phyloP scores from a whole-genome alignment of 331 rosid genomes.

The Stylosanthes scabra region DNA sequence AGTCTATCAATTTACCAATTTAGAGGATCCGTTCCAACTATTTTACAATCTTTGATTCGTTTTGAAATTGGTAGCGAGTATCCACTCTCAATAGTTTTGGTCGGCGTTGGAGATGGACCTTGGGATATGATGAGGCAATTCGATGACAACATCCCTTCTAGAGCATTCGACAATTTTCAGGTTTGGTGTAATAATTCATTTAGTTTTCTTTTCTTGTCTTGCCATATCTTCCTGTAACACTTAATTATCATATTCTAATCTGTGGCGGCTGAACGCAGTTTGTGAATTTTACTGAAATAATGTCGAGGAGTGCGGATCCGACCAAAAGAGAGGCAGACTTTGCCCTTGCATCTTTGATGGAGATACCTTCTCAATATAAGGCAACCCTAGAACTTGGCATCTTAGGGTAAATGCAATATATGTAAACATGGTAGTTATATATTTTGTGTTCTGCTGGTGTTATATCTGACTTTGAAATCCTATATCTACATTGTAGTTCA shows the following conservation, averaged over 20 bases:
- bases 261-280: constrained; percentile 60
- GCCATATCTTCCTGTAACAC: constrained; percentile 25
- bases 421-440: constrained; percentile 6
- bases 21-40: not conserved
- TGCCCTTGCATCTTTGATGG: constrained; percentile 91
- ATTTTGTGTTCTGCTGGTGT: constrained; percentile 48
- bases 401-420: constrained; percentile 62
- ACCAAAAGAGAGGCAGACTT: constrained; percentile 67
- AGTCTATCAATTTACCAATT: too few species aligned
- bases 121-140: constrained; percentile 96
- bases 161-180: constrained; percentile 92
- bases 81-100: constrained; percentile 88
- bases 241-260: constrained; percentile 20
- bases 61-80: constrained; percentile 64
- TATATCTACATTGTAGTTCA: constrained; percentile 41
- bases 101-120: constrained; percentile 98
- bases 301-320: constrained; percentile 63
- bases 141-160: constrained; percentile 87
- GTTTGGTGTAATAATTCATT: constrained; percentile 47
- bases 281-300: constrained; percentile 85
- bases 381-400: constrained; percentile 88
- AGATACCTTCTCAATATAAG: constrained; percentile 94
- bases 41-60: constrained; percentile 34
- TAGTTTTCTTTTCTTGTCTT: not conserved
- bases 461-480: constrained; percentile 36